Evolutionary conservation across 495 filamentous ascomycete species (phyloP).

Genomic region (Hypoxylon intermedium): DNA sequence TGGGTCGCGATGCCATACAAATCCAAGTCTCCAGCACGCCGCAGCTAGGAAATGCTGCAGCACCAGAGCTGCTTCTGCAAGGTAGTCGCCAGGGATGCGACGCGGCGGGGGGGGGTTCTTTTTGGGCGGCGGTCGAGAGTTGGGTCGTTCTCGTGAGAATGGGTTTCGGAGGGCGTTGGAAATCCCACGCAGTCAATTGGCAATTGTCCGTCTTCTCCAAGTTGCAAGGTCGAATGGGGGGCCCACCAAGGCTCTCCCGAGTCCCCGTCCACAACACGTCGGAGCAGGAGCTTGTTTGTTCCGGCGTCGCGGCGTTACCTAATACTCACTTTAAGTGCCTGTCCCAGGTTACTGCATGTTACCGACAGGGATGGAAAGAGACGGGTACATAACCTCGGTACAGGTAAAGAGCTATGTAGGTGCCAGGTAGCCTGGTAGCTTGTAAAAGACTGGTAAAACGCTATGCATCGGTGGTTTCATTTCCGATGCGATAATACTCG

Average conservation of each 20-base stretch:
- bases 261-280: not conserved
- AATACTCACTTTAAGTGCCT: not conserved
- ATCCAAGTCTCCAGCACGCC: constrained; percentile 9
- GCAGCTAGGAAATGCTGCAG: constrained; percentile 7
- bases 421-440: no score
- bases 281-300: constrained; percentile 20
- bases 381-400: constrained; percentile 33
- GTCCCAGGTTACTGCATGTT: not conserved
- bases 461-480: no score
- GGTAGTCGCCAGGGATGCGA: not conserved
- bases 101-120: not conserved
- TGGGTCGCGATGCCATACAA: constrained; percentile 6
- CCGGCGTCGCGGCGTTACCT: not conserved
- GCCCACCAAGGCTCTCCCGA: no score
- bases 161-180: constrained; percentile 23
- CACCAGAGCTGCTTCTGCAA: constrained; percentile 4
- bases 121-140: constrained; percentile 7
- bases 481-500: constrained; percentile 28
- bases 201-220: constrained; percentile 25
- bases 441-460: no score
- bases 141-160: constrained; percentile 4
- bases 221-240: no score
- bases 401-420: not conserved
- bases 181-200: constrained; percentile 37
- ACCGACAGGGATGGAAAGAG: constrained; percentile 8